Base-by-base conservation (phyloP, 2,329 filamentous ascomycete genomes). In the Exophiala calicioides region DNA sequence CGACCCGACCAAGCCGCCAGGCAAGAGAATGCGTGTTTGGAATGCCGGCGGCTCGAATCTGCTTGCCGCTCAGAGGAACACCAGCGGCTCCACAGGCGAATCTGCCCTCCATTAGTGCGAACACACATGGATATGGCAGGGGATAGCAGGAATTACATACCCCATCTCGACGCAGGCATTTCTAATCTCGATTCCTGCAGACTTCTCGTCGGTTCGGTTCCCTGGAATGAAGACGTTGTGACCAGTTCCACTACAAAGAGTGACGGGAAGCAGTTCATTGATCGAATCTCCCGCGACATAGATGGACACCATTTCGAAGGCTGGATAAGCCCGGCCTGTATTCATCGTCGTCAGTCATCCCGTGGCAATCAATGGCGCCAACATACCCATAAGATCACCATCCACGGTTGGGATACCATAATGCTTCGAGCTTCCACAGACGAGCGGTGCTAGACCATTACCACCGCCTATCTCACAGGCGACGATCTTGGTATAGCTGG, bases 391-490 rank as follows among this genome's bases (percentile, higher is more conserved):
- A 56, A 63, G 70, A 47, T 74, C 72, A 2, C 62, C 70, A 47
- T 75, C 71, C 10, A 74, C 62, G 5, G 68, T 65, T 6, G 70
- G 67, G 18, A 62, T 52, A 38, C 61, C 53, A 41, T 58, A 64
- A 36, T 59, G 49, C 30, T 56, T 59, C 10, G 52, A 56, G 0
- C 77, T 75, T 4, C 79, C 79, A 3, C 82, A 63, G 3, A 81
- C 70, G 64, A 84, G 68, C 6, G 76, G 74, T 53, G 80, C 75
- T 6, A 84, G 67, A 0, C 82, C 81, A 52, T 86, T 86, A 3
- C 75, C 75, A 4, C 83, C 82, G 10, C 83, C 83, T 42, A 86
- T 82, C 57, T 86, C 82, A 10, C 84, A 62, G 1, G 78, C 73
- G 48, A 85, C 78, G 49, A 84, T 76, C 30, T 79, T 76, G 13